Base-by-base conservation (phyloP, 805 yeast genomes). In the Groenewaldozyma salmanticensis region DNA sequence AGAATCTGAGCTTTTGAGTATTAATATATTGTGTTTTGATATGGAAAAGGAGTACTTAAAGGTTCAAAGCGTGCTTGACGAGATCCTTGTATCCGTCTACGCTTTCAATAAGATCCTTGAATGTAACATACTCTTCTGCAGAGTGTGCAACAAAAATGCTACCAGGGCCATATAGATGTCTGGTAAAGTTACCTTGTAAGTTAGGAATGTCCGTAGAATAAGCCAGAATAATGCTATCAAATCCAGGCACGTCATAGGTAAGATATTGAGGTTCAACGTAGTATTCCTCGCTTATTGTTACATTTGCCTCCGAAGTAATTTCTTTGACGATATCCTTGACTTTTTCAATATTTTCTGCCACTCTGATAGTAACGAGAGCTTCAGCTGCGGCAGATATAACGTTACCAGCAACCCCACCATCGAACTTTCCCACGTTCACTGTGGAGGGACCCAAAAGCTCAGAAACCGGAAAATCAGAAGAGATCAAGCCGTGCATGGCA, bases 151-250 rank as follows among this genome's bases (percentile, higher is more conserved):
- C 76, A 27, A 61, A 64, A 37, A 78, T 77, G 2, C 77, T 60
- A 2, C 86, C 86, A 2, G 85, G 83, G 0, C 85, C 86, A 49
- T 76, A 79, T 5, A 79, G 58, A 50, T 74, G 78, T 50, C 74
- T 62, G 42, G 62, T 65, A 47, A 63, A 65, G 31, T 50, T 40
- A 7, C 60, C 61, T 16, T 50, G 39, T 35, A 74, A 47, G 39
- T 68, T 63, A 11, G 78, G 77, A 37, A 74, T 62, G 50, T 74
- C 79, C 1, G 81, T 75, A 19, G 68, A 66, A 50, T 73, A 75
- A 1, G 77, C 71, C 46, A 71, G 57, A 4, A 70, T 60, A 16
- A 66, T 59, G 13, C 65, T 60, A 3, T 78, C 81, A 49, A 79
- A 80, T 0, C 83, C 85, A n/a, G 77, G 75, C 4, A 79, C 77